These are phyloP conservation scores for Pestalotiopsis sp. DNA, from an alignment of 2,329 filamentous ascomycete genomes.

Conservation along the genomic window DNA sequence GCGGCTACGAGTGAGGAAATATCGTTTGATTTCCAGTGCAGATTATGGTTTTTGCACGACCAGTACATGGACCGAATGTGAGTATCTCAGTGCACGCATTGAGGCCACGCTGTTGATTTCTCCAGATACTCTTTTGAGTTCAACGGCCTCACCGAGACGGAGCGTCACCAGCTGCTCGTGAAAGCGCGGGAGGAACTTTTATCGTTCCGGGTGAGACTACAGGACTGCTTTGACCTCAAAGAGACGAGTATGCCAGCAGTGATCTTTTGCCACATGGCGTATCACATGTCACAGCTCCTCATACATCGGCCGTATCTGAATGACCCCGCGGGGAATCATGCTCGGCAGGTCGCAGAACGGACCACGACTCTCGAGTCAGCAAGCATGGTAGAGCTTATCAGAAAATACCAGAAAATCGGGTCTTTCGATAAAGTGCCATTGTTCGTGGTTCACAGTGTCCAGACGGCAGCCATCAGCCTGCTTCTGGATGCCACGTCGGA, in stretches of 20 bases:
- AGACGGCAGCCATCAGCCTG: not conserved
- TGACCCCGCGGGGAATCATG: not conserved
- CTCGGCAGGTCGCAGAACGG: not conserved
- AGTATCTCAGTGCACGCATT: not conserved
- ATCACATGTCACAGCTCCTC: constrained; percentile 1
- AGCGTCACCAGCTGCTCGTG: not conserved
- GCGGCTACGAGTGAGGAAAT: not conserved
- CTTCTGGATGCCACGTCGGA: not conserved
- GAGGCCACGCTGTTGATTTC: not conserved
- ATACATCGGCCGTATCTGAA: not conserved
- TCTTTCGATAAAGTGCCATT: not conserved
- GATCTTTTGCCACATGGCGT: not conserved
- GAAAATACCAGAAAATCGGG: not conserved
- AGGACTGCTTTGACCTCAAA: not conserved
- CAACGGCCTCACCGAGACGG: not conserved
- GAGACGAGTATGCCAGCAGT: not conserved
- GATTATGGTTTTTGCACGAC: not conserved
- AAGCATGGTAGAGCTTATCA: not conserved
- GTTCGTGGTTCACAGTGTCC: not conserved
- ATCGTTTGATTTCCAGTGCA: not conserved
- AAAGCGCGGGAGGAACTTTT: not conserved
- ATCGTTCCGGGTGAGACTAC: not conserved
- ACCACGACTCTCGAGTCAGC: not conserved
- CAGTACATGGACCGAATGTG: not conserved
- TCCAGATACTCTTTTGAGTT: not conserved